Conservation (phyloP, 2,329 filamentous ascomycete genomes). For the Peltaster fructicola region DNA sequence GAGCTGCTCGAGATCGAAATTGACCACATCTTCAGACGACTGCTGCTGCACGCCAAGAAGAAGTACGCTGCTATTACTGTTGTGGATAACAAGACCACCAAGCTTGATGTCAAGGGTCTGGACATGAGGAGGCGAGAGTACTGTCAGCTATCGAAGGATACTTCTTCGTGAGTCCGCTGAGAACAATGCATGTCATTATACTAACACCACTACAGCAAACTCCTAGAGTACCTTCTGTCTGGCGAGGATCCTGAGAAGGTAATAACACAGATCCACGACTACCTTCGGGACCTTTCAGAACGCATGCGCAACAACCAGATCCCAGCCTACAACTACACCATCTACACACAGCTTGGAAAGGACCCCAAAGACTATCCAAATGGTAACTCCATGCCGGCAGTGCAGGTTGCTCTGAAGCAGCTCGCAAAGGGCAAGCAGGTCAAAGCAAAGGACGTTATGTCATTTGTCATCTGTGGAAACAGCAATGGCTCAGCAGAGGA, state of each 20-base stretch:
- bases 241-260: constrained; percentile 82
- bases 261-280: constrained; percentile 80
- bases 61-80: constrained; percentile 97
- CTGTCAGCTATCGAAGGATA: constrained; percentile 87
- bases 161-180: constrained; percentile 41
- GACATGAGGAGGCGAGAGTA: constrained; percentile 98
- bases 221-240: constrained; percentile 87
- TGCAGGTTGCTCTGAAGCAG: constrained; percentile 83
- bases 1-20: constrained; percentile 91
- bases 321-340: constrained; percentile 77
- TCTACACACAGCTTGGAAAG: constrained; percentile 95
- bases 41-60: constrained; percentile 93
- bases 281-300: constrained; percentile 63
- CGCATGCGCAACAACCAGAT: constrained; percentile 73
- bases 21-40: constrained; percentile 87
- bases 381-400: constrained; percentile 85
- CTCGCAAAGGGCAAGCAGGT: constrained; percentile 72
- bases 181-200: not conserved
- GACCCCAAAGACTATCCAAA: constrained; percentile 87
- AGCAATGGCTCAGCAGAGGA: constrained; percentile 45
- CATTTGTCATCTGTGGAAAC: constrained; percentile 73
- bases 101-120: constrained; percentile 93
- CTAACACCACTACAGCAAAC: constrained; percentile 31
- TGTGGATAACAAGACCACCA: constrained; percentile 66
- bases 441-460: constrained; percentile 88